These are phyloP conservation scores for Microdochium bolleyi DNA, from an alignment of 2,329 filamentous ascomycete species.

Conservation along the genomic window DNA sequence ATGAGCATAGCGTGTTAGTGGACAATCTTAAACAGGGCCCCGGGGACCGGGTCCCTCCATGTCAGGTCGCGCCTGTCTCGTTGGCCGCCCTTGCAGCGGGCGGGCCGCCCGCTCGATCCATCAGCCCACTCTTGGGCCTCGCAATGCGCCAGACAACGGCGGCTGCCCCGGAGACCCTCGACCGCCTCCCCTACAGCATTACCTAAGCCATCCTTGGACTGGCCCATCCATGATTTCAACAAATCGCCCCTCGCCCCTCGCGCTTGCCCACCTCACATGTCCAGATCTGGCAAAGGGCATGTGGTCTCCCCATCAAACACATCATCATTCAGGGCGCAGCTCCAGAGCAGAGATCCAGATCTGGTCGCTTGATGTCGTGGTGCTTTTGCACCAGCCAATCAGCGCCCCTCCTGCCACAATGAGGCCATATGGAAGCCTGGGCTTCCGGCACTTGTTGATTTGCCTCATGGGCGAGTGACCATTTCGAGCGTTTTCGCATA, in stretches of 20 bases:
- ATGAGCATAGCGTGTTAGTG: background rate
- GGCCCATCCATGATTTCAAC: too few relatives aligned
- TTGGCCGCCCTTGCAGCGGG: background rate
- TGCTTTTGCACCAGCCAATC: too few relatives aligned
- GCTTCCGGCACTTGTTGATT: background rate
- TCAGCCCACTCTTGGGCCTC: background rate
- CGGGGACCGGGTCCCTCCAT: background rate
- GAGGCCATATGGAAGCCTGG: conserved; percentile 15
- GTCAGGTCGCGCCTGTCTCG: background rate
- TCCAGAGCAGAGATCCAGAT: background rate
- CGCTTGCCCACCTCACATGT: too few relatives aligned
- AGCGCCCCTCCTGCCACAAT: conserved; percentile 17
- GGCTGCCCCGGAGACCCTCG: too few relatives aligned
- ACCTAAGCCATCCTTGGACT: too few relatives aligned
- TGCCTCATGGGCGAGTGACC: background rate
- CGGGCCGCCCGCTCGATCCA: background rate
- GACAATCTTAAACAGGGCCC: background rate
- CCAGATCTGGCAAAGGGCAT: too few relatives aligned
- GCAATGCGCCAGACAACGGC: background rate
- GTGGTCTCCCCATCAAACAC: too few relatives aligned
- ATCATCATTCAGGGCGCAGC: background rate
- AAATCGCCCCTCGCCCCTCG: too few relatives aligned
- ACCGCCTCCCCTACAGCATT: too few relatives aligned
- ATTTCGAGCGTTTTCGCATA: background rate
- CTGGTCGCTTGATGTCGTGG: conserved; percentile 5